Base-by-base conservation (phyloP, 306 rosid species). In the Pterocarpus santalinus region DNA sequence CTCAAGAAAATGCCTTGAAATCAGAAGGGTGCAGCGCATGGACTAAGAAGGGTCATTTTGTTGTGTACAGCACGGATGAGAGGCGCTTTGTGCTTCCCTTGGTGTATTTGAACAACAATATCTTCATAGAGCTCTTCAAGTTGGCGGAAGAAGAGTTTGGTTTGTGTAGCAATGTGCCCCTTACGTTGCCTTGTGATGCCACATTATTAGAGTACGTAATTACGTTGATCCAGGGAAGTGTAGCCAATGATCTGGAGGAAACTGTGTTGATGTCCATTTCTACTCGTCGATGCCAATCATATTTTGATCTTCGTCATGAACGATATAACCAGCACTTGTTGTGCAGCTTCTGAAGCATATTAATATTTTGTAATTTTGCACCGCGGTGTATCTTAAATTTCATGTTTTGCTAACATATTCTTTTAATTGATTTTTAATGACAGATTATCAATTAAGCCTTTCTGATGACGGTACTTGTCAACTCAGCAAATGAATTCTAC, bases 101-200 rank as follows among this genome's bases (percentile, higher is more conserved):
- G 51, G 4, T 3, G 55, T 84, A 79, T 79, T 58, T 80, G 14
- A 76, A 70, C n/a, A 74, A 75, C n/a, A 61, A 52, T 0, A 84
- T 84, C 2, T 68, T 75, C 43, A 80, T 58, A 60, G 84, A 84
- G 76, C 80, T 84, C 2, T 80, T 84, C 63, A 61, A 84, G 9
- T 51, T 84, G 53, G 87, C 87, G 66, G 87, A 79, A 67, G 84
- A 84, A 32, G 87, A 84, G 52, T 84, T 66, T 66, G 87, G 81
- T 64, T 32, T 67, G 0, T 60, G 44, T 6, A 49, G 61, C 35
- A 84, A 79, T n/a, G 66, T 47, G 61, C 81, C 87, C 0, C 72
- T 79, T 0, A 60, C 62, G 12, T 68, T 84, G 83, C 84, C 87
- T n/a, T 84, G 57, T 49, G 84, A 84, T n/a, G 84, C 28, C 7